Evolutionary conservation across 768 basidiomycete species (phyloP), one percentile per base, ranked within the genome.

Genomic region (Mycena polygramma): DNA sequence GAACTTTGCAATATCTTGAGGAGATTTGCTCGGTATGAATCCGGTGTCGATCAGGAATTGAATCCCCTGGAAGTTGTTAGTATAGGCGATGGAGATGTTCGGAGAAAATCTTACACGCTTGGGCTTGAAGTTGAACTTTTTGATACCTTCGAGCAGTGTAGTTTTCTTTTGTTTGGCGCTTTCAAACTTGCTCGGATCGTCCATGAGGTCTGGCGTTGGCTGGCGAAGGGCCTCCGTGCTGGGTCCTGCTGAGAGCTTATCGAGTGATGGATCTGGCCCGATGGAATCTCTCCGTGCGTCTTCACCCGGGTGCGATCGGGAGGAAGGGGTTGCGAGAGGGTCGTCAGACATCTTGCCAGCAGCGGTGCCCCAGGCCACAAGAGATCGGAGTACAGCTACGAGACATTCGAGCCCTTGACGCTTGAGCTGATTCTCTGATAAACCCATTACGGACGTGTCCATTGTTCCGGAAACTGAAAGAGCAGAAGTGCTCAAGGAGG

Each of bases 121-220:
- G n/a, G 97, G 97, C 82, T 98, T 99, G 85, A 92, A 96, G 79
- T 99, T 98, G 82, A 99, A 99, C 81, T 95, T 96, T 80, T 93
- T 96, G 81, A 99, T 94, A 35, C 98, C 98, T 78, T 99, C 97
- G 46, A 96, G 82, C 36, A 99, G 80, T 0, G 93, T 97, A 41
- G 95, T 98, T 83, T 99, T 99, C 82, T 94, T 93, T 82, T 96
- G 94, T 79, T 98, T 98, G 14, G 96, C 98, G 69, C 89, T 96
- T 83, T 98, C 97, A 72, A 99, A 98, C 76, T 89, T 88, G 22
- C 87, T 91, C 1, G 97, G 97, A 78, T 99, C 97, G 76, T 99
- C 98, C n/a, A 82, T 81, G 46, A 91, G 77, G 66, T 96, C 95
- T 0, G 95, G 94, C 0, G 95, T 95, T 14, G 88, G 81, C 60